Conservation (phyloP, 2,329 filamentous ascomycete genomes). For the Penicillium vulpinum region DNA sequence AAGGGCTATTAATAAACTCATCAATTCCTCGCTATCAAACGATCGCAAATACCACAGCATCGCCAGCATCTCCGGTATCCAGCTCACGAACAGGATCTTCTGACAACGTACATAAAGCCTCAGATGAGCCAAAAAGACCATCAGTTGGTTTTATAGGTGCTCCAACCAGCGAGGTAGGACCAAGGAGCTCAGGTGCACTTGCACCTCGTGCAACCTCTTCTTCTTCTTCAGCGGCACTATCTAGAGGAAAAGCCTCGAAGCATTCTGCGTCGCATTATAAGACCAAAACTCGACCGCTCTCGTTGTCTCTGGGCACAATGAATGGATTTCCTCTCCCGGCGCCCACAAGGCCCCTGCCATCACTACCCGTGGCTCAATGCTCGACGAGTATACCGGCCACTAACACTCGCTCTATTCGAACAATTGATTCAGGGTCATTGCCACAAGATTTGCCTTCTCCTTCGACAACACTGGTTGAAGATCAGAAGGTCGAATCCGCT, state of each 20-base stretch:
- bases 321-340: slow-evolving; percentile 39
- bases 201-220: not conserved
- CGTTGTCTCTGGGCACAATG: slow-evolving; percentile 29
- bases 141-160: not conserved
- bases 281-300: slow-evolving; percentile 20
- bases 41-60: slow-evolving; percentile 2
- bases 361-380: slow-evolving; percentile 27
- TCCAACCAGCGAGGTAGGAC: not conserved
- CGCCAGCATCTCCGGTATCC: not conserved
- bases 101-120: not conserved
- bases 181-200: slow-evolving; percentile 1
- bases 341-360: slow-evolving; percentile 37
- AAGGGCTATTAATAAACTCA: slow-evolving; percentile 27
- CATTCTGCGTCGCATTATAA: slow-evolving; percentile 1
- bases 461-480: slow-evolving; percentile 6
- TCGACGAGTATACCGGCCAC: slow-evolving; percentile 11
- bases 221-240: not conserved
- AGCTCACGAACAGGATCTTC: not conserved
- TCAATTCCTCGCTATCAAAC: slow-evolving; percentile 18
- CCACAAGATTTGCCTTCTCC: slow-evolving; percentile 4
- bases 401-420: slow-evolving; percentile 8
- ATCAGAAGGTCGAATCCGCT: not conserved
- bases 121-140: not conserved
- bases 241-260: not conserved
- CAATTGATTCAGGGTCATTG: slow-evolving; percentile 1